A percentile compares a stretch with the other conserved stretches of the same genome.
These are phyloP conservation scores for Fusarium buxicola DNA, from an alignment of 2,329 filamentous ascomycete genomes.

Conservation along the genomic window DNA sequence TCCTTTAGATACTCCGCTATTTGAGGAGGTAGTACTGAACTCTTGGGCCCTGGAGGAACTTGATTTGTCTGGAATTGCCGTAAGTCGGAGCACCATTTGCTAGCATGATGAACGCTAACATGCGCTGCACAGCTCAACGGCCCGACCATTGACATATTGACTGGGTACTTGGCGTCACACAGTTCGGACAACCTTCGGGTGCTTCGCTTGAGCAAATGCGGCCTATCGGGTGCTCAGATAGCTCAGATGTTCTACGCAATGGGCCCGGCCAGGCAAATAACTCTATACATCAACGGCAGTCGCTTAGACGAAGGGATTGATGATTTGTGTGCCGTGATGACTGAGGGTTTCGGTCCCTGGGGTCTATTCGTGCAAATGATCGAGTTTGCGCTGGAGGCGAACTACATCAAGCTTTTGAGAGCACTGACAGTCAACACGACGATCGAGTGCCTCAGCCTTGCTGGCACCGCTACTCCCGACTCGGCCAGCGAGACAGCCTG, in stretches of 20 bases:
- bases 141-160: constrained; percentile 60
- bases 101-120: constrained; percentile 18
- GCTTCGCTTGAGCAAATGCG: constrained; percentile 63
- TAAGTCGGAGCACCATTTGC: constrained; percentile 43
- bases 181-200: constrained; percentile 57
- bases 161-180: constrained; percentile 57
- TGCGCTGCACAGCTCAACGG: constrained; percentile 55
- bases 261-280: constrained; percentile 60
- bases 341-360: constrained; percentile 60
- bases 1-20: constrained; percentile 57
- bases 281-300: constrained; percentile 63
- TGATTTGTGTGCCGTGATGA: constrained; percentile 61
- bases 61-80: constrained; percentile 66
- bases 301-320: constrained; percentile 65
- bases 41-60: constrained; percentile 64
- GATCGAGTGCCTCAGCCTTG: constrained; percentile 65
- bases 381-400: constrained; percentile 64
- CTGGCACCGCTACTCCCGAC: constrained; percentile 64
- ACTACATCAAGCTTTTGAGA: constrained; percentile 62
- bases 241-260: constrained; percentile 64
- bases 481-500: constrained; percentile 60
- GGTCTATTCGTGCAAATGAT: constrained; percentile 67
- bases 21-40: constrained; percentile 58
- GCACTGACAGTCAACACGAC: constrained; percentile 63
- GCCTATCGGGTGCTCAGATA: constrained; percentile 62